A percentile compares a stretch with the other conserved stretches of the same genome.
Conservation (phyloP, 768 basidiomycete species). For the Gloeophyllum trabeum region DNA sequence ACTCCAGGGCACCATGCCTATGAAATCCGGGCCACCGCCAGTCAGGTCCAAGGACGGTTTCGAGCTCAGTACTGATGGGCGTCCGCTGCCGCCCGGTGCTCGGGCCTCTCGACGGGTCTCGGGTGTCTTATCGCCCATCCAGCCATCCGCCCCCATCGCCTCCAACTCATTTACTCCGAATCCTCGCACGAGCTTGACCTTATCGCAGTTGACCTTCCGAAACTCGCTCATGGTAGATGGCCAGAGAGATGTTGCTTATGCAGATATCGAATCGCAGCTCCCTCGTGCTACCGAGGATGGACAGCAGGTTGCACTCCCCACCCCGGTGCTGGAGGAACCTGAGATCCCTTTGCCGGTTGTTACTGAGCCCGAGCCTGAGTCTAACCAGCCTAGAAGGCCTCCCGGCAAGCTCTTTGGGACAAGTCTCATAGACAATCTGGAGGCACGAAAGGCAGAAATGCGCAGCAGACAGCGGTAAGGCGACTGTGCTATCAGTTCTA, state of each 20-base stretch:
- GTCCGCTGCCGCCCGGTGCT: slow-evolving; percentile 69
- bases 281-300: slow-evolving; percentile 72
- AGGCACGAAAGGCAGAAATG: slow-evolving; percentile 73
- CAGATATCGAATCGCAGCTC: slow-evolving; percentile 47
- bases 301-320: slow-evolving; percentile 51
- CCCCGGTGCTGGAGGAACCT: slow-evolving; percentile 19
- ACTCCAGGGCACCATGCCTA: slow-evolving; percentile 34
- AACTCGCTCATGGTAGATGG: slow-evolving; percentile 67
- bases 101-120: slow-evolving; percentile 44
- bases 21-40: slow-evolving; percentile 21
- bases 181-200: slow-evolving; percentile 56
- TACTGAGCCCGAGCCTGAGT: slow-evolving; percentile 11
- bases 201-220: slow-evolving; percentile 81
- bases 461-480: slow-evolving; percentile 73
- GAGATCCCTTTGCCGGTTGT: slow-evolving; percentile 14
- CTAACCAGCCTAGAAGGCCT: slow-evolving; percentile 25
- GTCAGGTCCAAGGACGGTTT: slow-evolving; percentile 38
- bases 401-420: slow-evolving; percentile 81
- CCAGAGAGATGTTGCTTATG: slow-evolving; percentile 48
- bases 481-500: not conserved
- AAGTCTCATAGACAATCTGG: slow-evolving; percentile 86
- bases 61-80: slow-evolving; percentile 53
- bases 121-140: slow-evolving; percentile 19
- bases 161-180: slow-evolving; percentile 74
- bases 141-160: slow-evolving; percentile 21